A percentile compares a stretch with the other conserved stretches of the same genome.
Conservation (phyloP, 2,329 filamentous ascomycete species). For the Lithohypha guttulata region DNA sequence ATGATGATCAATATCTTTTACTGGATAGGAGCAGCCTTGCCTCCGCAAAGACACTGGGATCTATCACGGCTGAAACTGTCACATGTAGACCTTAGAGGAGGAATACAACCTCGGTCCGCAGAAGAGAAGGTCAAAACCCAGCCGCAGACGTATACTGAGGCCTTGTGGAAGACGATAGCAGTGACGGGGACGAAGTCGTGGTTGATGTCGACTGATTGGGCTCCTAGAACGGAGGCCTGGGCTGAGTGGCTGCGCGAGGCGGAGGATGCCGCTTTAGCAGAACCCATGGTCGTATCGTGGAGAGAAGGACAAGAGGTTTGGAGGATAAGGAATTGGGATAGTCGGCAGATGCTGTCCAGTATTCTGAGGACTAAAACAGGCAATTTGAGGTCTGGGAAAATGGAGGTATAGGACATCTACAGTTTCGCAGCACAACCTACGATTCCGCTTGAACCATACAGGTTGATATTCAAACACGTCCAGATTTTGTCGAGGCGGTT, state of each 20-base stretch:
- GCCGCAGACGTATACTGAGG: slow-evolving; percentile 33
- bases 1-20: slow-evolving; percentile 41
- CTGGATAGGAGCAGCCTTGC: slow-evolving; percentile 42
- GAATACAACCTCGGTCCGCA: slow-evolving; percentile 16
- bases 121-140: slow-evolving; percentile 3
- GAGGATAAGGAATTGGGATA: slow-evolving; percentile 22
- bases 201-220: slow-evolving; percentile 32
- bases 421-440: too few species aligned
- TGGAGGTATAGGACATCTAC: slow-evolving; percentile 5
- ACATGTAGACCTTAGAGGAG: slow-evolving; percentile 19
- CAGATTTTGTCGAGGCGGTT: too few species aligned
- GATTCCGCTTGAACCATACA: too few species aligned
- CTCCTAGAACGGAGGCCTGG: slow-evolving; percentile 34
- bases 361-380: slow-evolving; percentile 20
- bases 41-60: slow-evolving; percentile 39
- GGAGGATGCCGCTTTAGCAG: slow-evolving; percentile 18
- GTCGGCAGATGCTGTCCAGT: slow-evolving; percentile 17
- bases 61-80: slow-evolving; percentile 33
- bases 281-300: slow-evolving; percentile 14
- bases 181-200: slow-evolving; percentile 35
- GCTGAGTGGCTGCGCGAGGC: slow-evolving; percentile 32
- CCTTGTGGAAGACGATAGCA: slow-evolving; percentile 40
- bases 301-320: slow-evolving; percentile 16
- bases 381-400: slow-evolving; percentile 7
- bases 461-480: too few species aligned